Evolutionary conservation across 2,329 filamentous ascomycete species (phyloP), one percentile per base, ranked within the genome.

Genomic region (Diaporthe destruens): DNA sequence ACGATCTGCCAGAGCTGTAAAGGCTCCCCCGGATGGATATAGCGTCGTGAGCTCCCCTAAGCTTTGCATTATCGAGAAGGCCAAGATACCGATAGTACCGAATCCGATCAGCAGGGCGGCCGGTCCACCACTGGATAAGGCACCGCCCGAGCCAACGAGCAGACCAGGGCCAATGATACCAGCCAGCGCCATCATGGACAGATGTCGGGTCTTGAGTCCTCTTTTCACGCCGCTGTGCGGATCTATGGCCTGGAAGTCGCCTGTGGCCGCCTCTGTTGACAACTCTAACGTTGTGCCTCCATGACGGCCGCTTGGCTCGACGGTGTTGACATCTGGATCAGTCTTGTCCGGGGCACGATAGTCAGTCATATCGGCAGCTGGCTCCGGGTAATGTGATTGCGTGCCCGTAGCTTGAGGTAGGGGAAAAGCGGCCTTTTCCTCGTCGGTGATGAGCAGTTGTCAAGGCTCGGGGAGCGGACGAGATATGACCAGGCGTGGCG

Each of bases 81-180:
- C 92, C 72, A 94, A 89, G 74, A 94, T 87, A 14, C 91, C 92
- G 75, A 94, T 92, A 36, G 94, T 83, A 12, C 87, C 89, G 75
- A 95, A 95, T 1, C 92, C 92, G 77, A 95, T 94, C 47, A 95
- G 80, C 63, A 94, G 82, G 0, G 92, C 90, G 0, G 91, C 93
- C 20, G 93, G 93, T 0, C 93, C 93, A 71, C 92, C 92, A 54
- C 86, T 88, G 16, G 88, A 85, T 32, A 95, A 83, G 0, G 93
- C 93, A 59, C 91, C 89, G 47, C 93, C 93, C 2, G 91, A 88
- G 20, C 92, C 93, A 69, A 94, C 90, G 3, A 95, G 86, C 53
- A 95, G 84, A 29, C 93, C 93, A 5, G 93, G 92, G 0, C 93
- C 93, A 74, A 87, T 90, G 82, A 85, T 92, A 77, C 84, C 90